phyloP scores from a whole-genome alignment of 371 early-diverging fungal genomes.

The Mucor mucedo region DNA sequence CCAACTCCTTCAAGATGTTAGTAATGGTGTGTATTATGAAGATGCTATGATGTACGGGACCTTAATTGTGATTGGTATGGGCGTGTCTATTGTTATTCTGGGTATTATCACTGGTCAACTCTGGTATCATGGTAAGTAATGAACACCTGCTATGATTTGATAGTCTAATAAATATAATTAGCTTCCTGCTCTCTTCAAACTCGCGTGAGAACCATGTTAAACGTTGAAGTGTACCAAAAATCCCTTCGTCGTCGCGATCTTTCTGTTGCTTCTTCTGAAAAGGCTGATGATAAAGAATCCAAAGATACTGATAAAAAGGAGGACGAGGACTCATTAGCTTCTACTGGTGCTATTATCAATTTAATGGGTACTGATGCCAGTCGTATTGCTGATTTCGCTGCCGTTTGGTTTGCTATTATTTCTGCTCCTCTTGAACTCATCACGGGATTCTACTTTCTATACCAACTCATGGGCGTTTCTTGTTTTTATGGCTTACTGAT shows the following conservation, averaged over 20 bases:
- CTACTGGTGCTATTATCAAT: slow-evolving; percentile 72
- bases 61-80: slow-evolving; percentile 41
- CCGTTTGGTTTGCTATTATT: slow-evolving; percentile 55
- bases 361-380: slow-evolving; percentile 78
- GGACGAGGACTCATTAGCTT: slow-evolving; percentile 21
- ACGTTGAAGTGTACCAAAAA: slow-evolving; percentile 50
- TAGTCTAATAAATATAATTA: neutral
- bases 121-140: slow-evolving; percentile 34
- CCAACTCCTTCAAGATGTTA: slow-evolving; percentile 23
- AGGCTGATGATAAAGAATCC: neutral
- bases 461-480: slow-evolving; percentile 67
- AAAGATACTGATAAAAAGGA: slow-evolving; percentile 6
- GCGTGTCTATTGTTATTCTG: slow-evolving; percentile 29
- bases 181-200: slow-evolving; percentile 35
- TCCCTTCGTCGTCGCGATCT: slow-evolving; percentile 46
- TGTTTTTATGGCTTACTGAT: slow-evolving; percentile 70
- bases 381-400: slow-evolving; percentile 57
- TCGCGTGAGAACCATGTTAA: slow-evolving; percentile 35
- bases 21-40: slow-evolving; percentile 1
- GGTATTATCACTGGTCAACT: slow-evolving; percentile 38
- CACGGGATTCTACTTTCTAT: slow-evolving; percentile 67
- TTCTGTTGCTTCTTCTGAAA: slow-evolving; percentile 10
- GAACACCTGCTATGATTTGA: neutral
- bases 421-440: slow-evolving; percentile 61
- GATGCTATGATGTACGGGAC: slow-evolving; percentile 13